phyloP scores from a whole-genome alignment of 2,329 filamentous ascomycete species.

The Fusarium subtropicale region DNA sequence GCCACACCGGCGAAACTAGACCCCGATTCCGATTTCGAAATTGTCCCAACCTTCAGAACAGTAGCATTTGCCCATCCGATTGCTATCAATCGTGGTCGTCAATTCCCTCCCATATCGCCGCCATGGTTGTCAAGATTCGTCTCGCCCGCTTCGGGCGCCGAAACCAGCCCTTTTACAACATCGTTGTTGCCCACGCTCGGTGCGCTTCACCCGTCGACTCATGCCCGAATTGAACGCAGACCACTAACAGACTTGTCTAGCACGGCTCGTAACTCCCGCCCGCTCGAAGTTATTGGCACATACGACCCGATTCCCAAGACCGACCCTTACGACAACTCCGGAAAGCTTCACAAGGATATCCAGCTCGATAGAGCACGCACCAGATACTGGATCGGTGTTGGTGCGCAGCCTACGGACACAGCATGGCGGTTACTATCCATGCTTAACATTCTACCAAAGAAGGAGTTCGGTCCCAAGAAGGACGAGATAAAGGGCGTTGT shows the following conservation, averaged over 20 bases:
- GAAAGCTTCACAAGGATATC: slow-evolving; percentile 88
- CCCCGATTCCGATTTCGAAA: slow-evolving; percentile 49
- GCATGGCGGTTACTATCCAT: slow-evolving; percentile 88
- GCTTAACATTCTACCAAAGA: slow-evolving; percentile 65
- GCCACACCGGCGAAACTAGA: slow-evolving; percentile 53
- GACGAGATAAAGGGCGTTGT: slow-evolving; percentile 45
- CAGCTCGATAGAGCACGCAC: slow-evolving; percentile 83
- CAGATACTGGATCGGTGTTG: slow-evolving; percentile 96
- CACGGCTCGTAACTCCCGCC: slow-evolving; percentile 86
- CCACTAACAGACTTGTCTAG: slow-evolving; percentile 57
- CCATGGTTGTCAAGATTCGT: slow-evolving; percentile 93
- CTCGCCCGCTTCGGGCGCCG: slow-evolving; percentile 92
- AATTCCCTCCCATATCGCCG: slow-evolving; percentile 32
- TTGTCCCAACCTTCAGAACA: slow-evolving; percentile 45
- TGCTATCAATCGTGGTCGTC: slow-evolving; percentile 26
- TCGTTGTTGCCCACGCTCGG: slow-evolving; percentile 93
- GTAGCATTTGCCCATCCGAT: slow-evolving; percentile 7
- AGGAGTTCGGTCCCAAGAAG: slow-evolving; percentile 51
- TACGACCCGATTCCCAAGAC: slow-evolving; percentile 76
- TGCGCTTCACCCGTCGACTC: slow-evolving; percentile 57
- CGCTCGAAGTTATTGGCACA: slow-evolving; percentile 90
- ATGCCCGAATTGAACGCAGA: slow-evolving; percentile 6
- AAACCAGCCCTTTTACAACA: slow-evolving; percentile 96
- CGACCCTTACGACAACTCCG: slow-evolving; percentile 69
- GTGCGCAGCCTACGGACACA: slow-evolving; percentile 91